These are phyloP conservation scores for Besnoitia besnoiti DNA, from an alignment of 169 alveolate genomes.

Conservation along the genomic window DNA sequence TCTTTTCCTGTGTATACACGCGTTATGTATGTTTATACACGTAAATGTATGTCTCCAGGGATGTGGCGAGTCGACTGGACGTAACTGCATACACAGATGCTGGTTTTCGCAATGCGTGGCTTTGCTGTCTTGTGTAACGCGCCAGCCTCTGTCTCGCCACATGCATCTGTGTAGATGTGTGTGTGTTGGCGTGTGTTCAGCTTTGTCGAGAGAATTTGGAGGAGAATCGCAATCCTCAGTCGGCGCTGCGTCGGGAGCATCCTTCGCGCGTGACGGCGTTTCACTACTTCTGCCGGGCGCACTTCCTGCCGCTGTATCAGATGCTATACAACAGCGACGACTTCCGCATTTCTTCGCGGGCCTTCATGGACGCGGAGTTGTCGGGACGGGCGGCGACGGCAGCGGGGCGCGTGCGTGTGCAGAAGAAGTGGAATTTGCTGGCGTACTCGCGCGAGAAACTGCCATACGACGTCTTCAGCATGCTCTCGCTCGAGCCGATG, in stretches of 20 bases:
- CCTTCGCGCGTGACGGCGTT: slow-evolving; percentile 53
- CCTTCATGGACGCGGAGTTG: neutral
- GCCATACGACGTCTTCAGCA: slow-evolving; percentile 30
- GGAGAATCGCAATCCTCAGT: neutral
- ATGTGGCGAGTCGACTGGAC: too few relatives aligned
- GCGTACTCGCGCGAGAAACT: slow-evolving; percentile 16
- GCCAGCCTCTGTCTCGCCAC: too few relatives aligned
- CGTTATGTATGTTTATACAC: too few relatives aligned
- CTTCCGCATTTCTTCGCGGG: neutral
- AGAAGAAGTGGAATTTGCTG: neutral
- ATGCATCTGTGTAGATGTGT: too few relatives aligned
- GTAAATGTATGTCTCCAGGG: too few relatives aligned
- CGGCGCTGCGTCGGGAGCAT: slow-evolving; percentile 17
- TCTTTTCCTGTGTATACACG: too few relatives aligned
- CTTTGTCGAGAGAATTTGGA: neutral
- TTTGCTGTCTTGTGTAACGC: too few relatives aligned
- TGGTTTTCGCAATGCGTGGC: too few relatives aligned
- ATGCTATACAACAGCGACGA: slow-evolving; percentile 28
- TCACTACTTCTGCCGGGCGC: slow-evolving; percentile 36
- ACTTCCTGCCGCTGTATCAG: slow-evolving; percentile 46
- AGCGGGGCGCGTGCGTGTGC: neutral
- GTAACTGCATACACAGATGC: too few relatives aligned
- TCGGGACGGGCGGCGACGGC: neutral
- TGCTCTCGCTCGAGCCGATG: slow-evolving; percentile 44
- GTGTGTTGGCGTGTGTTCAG: neutral